These are phyloP conservation scores for Mycena galopus DNA, from an alignment of 768 basidiomycete genomes.

Conservation along the genomic window DNA sequence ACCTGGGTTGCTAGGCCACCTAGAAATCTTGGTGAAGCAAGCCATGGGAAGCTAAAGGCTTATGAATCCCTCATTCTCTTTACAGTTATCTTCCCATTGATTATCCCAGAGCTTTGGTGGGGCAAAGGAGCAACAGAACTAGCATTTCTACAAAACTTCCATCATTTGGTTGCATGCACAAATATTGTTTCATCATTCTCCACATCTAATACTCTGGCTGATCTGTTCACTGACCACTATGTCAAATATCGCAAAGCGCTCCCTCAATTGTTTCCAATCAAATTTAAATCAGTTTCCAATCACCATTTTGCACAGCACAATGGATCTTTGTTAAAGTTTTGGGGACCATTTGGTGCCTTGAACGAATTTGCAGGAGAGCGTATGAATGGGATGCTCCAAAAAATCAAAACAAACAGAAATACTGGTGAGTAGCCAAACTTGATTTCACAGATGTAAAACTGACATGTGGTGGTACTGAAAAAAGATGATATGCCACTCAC, in stretches of 20 bases:
- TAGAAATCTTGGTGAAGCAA: conserved; percentile 46
- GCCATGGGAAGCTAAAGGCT: conserved; percentile 52
- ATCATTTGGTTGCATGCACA: conserved; percentile 40
- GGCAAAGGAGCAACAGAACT: conserved; percentile 5
- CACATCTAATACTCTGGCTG: conserved; percentile 34
- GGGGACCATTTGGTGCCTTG: conserved; percentile 45
- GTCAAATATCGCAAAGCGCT: conserved; percentile 38
- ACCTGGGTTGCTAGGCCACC: conserved; percentile 44
- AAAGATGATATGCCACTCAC: conserved; percentile 31
- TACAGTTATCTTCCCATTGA: conserved; percentile 44
- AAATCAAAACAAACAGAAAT: conserved; percentile 42
- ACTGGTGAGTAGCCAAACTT: conserved; percentile 26
- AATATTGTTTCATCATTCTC: conserved; percentile 45
- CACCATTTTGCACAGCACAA: conserved; percentile 52
- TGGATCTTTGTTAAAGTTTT: conserved; percentile 42
- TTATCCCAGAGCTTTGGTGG: conserved; percentile 47
- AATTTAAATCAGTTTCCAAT: conserved; percentile 43
- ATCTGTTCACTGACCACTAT: conserved; percentile 40
- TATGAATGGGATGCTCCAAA: conserved; percentile 45
- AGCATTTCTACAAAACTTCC: conserved; percentile 40
- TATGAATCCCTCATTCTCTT: conserved; percentile 45
- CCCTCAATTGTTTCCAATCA: conserved; percentile 37
- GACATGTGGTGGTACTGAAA: background rate
- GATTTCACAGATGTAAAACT: background rate
- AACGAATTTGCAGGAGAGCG: conserved; percentile 49